Evolutionary conservation across 2,329 filamentous ascomycete genomes (phyloP), one percentile per base, ranked within the genome.

Genomic region (Akanthomyces uredinophilus): DNA sequence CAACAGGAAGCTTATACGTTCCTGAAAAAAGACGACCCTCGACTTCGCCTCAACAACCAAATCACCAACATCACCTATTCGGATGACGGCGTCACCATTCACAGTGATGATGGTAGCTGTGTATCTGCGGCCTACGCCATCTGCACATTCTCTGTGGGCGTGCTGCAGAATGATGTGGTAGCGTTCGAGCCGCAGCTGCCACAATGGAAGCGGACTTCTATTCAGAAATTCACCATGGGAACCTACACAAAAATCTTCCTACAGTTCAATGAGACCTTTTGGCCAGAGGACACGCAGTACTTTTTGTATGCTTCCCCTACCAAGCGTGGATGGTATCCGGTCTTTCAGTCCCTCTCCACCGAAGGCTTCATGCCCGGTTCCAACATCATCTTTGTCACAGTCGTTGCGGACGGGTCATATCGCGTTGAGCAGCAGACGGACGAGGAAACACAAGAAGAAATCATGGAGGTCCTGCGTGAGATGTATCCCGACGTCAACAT

Each of bases 231-330:
- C 70, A 77, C 79, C 64, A 89, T 90, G 83, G 87, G 84, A 7
- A 89, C 86, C 0, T 91, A 90, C 73, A 90, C 87, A 57, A 91
- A 91, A 70, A 83, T 90, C 64, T 90, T 90, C 73, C 75, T 88
- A 64, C 87, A 89, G 65, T 90, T 90, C 72, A 78, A 86, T 64
- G 77, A 86, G 60, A 82, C 84, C 0, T 91, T 90, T 72, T 90
- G 87, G 88, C 75, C 66, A 0, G 68, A 73, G 0, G 72, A 77
- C 18, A 75, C 70, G 0, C 71, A 81, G 65, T 81, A 71, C 65
- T 77, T 81, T 62, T 69, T 81, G 0, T 81, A 81, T 59, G 78
- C 79, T 0, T 78, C 79, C 27, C 71, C 76, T 3, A 70, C 70
- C 0, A 68, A 68, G 20, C 74, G 79, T 1, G 79, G 79, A 0